Conservation (phyloP, 306 rosid genomes). For the Pyrus betulifolia region DNA sequence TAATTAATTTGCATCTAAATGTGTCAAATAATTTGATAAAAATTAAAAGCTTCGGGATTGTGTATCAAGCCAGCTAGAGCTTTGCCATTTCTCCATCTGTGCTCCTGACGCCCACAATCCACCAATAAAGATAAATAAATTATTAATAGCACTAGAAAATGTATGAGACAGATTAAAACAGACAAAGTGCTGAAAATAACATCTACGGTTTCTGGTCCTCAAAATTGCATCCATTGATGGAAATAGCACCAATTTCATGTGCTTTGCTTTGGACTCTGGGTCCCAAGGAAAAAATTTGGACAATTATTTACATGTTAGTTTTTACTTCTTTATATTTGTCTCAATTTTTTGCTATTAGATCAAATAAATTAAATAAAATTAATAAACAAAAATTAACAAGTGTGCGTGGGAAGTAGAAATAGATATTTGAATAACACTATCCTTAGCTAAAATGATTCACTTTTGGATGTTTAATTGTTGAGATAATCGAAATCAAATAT, state of each 20-base stretch:
- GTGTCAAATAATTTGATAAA: neutral
- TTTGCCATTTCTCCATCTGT: neutral
- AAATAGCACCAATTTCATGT: neutral
- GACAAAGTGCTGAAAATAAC: conserved; percentile 2
- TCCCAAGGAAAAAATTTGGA: neutral
- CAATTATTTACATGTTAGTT: no score
- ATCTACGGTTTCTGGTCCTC: neutral
- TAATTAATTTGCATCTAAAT: neutral
- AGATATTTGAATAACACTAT: no score
- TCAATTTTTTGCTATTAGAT: no score
- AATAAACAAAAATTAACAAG: no score
- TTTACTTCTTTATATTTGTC: no score
- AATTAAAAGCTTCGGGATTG: neutral
- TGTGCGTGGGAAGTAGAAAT: no score
- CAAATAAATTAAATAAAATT: no score
- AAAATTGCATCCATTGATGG: neutral
- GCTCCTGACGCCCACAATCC: neutral
- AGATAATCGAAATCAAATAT: no score
- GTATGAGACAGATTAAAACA: neutral
- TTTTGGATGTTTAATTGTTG: no score
- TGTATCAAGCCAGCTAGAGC: neutral
- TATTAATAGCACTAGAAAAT: neutral
- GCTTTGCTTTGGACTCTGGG: neutral
- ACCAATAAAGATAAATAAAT: neutral
- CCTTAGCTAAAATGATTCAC: no score